These are phyloP conservation scores for Flaveria trinervia DNA, from an alignment of 129 eudicot genomes.

Conservation along the genomic window DNA sequence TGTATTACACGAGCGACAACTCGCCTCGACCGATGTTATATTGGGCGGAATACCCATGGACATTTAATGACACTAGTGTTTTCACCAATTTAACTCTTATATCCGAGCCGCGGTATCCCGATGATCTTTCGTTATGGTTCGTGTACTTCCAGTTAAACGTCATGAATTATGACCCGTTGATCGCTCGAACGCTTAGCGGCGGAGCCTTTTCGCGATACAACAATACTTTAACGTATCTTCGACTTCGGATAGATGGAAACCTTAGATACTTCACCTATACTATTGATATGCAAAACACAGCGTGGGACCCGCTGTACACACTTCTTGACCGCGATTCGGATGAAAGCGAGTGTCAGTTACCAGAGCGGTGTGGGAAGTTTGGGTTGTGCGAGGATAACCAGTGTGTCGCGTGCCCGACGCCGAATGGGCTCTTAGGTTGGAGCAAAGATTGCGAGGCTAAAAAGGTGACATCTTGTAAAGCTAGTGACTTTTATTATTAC, in stretches of 20 bases:
- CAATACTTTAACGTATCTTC: constrained; percentile 2
- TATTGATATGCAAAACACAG: neutral
- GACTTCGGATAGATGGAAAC: constrained; percentile 8
- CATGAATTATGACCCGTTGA: neutral
- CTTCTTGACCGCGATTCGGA: neutral
- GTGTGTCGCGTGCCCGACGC: constrained; percentile 16
- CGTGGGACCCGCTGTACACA: neutral
- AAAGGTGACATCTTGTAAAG: constrained; percentile 23
- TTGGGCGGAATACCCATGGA: neutral
- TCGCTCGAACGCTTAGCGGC: neutral
- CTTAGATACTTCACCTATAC: constrained; percentile 7
- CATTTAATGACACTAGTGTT: neutral
- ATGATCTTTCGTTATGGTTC: neutral
- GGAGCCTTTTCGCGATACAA: neutral
- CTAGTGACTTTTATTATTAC: constrained; percentile 29
- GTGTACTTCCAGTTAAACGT: neutral
- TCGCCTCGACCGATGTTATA: constrained; percentile 41
- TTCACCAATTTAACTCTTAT: neutral
- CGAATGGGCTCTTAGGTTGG: constrained; percentile 9
- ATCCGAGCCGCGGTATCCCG: neutral
- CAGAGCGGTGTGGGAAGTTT: constrained; percentile 12
- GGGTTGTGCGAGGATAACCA: constrained; percentile 26
- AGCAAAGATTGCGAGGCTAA: constrained; percentile 36
- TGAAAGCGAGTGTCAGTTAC: neutral
- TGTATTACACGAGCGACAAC: constrained; percentile 41